Base-by-base conservation (phyloP, 192 early-diverging fungal genomes). In the Rhizophagus sp. region DNA sequence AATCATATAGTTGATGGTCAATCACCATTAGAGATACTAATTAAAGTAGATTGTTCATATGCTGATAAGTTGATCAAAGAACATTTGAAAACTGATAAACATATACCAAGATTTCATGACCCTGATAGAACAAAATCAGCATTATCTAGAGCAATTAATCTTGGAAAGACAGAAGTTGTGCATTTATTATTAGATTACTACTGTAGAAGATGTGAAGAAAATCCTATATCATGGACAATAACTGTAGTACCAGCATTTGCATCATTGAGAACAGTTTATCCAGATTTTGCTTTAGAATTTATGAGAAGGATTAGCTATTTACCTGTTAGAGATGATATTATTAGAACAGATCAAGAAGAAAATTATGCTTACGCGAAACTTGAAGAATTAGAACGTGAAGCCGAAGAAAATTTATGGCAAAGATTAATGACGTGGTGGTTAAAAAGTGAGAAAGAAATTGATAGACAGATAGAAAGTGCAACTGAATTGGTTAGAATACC, bases 101-200 rank as follows among this genome's bases (percentile, higher is more conserved):
- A 73, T 73, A 73, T 73, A 36, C 71, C 71, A 47, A 27, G 39
- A n/a, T 73, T 73, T 49, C 71, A 73, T 50, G 71, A 73, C 50
- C 8, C 2, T 17, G 71, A 49, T 73, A 41, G 22, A 15, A 73
- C 71, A 41, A 73, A 73, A 41, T 73, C 71, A 34, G 71, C 71
- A 22, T 49, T 73, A n/a, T 44, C 39, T 24, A 41, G 71, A 13
- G 71, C 71, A n/a, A 73, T 73, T 24, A 24, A n/a, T 50, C 39
- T 73, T 41, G 71, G 71, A 8, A 73, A 73, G 17, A 73, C 71
- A 19, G 71, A 73, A 41, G 71, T 73, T 47, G 71, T 73, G 4
- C 39, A 73, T 50, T 73, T 30, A 25, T 49, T 73, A 49, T 49
- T 73, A 49, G 33, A 73, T 19, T 73, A 73, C 24, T 73, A 73